Evolutionary conservation across 2,329 filamentous ascomycete species (phyloP), one percentile per base, ranked within the genome.

Genomic region (Pseudogymnoascus sp.): DNA sequence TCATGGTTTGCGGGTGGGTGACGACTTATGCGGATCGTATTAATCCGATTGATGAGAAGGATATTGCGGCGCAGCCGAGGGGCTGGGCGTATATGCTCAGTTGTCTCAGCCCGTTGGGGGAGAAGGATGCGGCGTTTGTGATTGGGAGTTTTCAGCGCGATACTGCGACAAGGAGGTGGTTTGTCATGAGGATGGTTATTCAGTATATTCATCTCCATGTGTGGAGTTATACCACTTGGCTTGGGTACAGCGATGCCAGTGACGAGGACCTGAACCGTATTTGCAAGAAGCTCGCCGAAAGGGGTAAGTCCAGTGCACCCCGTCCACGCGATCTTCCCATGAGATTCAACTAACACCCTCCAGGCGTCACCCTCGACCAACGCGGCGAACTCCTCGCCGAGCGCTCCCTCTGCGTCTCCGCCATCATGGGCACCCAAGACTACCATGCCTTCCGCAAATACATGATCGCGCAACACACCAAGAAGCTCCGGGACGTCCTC

Each of bases 401-500:
- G 37, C 74, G 75, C 29, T 73, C 74, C 1, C 62, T 66, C 1
- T 70, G 75, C 16, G 69, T 80, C 14, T 74, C 76, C 61, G 65
- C 66, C 24, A 75, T 81, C 62, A 69, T 79, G 63, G 69, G 71
- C 7, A 70, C 71, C 6, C 65, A 73, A 29, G 71, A 73, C 47
- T 76, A 73, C 61, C 72, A 63, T 2, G 64, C 16, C 2, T 73
- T 67, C 50, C 69, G 71, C 13, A 59, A 47, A 4, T 29, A 53
- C 1, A 56, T 64, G n/a, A 53, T 74, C 6, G 42, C 35, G 1
- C 24, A 62, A 8, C 70, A 73, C 24, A 64, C 68, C 2, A 70
- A 69, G 42, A 37, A 53, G 3, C 66, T 80, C 3, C 74, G 76
- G 0, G 77, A 81, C 19, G 76, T 83, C 62, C 72, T 81, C 5